A percentile compares a stretch with the other conserved stretches of the same genome.
Evolutionary conservation across 1,284 basidiomycete species (phyloP).

Genomic region (Ustilago xerochloae): DNA sequence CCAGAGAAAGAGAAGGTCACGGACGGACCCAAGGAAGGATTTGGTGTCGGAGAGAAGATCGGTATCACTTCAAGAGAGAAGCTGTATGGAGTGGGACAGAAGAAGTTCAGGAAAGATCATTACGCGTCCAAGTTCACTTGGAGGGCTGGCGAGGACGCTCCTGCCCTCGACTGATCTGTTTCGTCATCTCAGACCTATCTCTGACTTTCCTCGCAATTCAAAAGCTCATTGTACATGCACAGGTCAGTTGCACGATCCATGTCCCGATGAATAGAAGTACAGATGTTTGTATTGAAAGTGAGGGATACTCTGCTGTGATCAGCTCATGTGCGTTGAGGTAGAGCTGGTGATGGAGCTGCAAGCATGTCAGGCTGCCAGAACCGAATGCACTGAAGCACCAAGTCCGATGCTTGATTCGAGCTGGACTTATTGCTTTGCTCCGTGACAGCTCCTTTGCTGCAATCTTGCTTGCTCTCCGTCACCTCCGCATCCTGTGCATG

Average conservation of each 20-base stretch:
- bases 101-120: slow-evolving; percentile 55
- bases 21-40: slow-evolving; percentile 29
- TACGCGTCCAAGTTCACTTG: slow-evolving; percentile 60
- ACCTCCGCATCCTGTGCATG: not conserved
- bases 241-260: not conserved
- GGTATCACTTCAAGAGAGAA: slow-evolving; percentile 61
- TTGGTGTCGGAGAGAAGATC: slow-evolving; percentile 43
- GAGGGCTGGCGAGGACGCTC: slow-evolving; percentile 55
- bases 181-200: not conserved
- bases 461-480: not conserved
- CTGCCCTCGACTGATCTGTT: slow-evolving; percentile 28
- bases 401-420: slow-evolving; percentile 17
- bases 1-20: slow-evolving; percentile 4
- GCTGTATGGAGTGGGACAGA: slow-evolving; percentile 61
- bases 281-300: not conserved
- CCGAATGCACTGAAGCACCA: slow-evolving; percentile 31
- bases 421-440: not conserved
- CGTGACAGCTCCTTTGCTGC: not conserved
- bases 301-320: not conserved
- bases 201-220: not conserved
- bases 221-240: not conserved
- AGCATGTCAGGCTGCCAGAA: slow-evolving; percentile 37
- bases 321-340: not conserved
- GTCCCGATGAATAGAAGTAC: not conserved
- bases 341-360: not conserved